Percentiles rank a stretch among this genome's conserved stretches.
phyloP scores from a whole-genome alignment of 139 green algal species.

The Axilococcus clingmanii region DNA sequence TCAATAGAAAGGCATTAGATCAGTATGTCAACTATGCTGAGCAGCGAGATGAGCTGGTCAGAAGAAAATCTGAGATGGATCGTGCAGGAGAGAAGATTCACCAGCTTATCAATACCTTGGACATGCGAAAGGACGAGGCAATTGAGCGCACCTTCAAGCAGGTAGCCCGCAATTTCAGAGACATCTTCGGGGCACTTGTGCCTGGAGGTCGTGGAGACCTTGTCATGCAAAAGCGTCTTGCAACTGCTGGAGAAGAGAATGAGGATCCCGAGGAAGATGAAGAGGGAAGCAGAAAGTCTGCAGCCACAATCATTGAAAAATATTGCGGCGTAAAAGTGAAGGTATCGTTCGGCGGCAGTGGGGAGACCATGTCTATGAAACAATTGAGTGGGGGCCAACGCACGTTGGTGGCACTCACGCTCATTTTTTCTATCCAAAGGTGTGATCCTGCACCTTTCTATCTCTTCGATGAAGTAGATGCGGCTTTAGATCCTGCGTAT shows the following conservation, averaged over 20 bases:
- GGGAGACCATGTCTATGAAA: conserved; percentile 78
- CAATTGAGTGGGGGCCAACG: conserved; percentile 94
- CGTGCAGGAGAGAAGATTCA: conserved; percentile 59
- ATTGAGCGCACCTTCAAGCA: conserved; percentile 97
- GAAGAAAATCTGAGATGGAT: conserved; percentile 34
- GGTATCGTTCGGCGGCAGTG: conserved; percentile 69
- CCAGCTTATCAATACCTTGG: conserved; percentile 77
- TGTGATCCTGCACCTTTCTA: conserved; percentile 98
- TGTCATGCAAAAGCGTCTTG: conserved; percentile 68
- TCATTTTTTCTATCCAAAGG: conserved; percentile 97
- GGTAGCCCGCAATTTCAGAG: conserved; percentile 88
- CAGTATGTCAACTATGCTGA: conserved; percentile 92
- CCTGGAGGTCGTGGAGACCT: conserved; percentile 63
- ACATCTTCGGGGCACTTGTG: conserved; percentile 88
- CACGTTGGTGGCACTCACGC: conserved; percentile 91
- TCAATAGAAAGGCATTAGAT: conserved; percentile 96
- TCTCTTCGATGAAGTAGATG: conserved; percentile 99
- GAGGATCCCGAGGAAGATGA: conserved; percentile 23
- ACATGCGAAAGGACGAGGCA: conserved; percentile 93
- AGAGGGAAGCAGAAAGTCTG: conserved; percentile 14
- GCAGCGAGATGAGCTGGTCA: conserved; percentile 67
- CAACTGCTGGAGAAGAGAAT: conserved; percentile 1
- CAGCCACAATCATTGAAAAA: conserved; percentile 35
- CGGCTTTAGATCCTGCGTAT: conserved; percentile 93
- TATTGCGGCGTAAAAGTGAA: conserved; percentile 87